phyloP scores from a whole-genome alignment of 805 yeast genomes.

The Sungouiella blattae region DNA sequence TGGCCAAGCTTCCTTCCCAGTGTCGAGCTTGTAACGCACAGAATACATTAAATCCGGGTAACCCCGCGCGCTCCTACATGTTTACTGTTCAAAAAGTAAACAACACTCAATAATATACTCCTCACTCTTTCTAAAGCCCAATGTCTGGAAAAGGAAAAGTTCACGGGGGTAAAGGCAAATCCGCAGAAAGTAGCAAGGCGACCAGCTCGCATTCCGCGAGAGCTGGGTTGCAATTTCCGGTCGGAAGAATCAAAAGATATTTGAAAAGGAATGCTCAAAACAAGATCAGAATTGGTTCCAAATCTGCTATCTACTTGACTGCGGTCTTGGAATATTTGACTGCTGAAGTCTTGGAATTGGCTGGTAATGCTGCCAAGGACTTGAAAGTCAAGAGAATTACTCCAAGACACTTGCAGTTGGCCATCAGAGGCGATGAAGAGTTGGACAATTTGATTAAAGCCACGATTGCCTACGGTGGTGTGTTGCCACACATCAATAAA shows the following conservation, averaged over 20 bases:
- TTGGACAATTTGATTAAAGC: conserved; percentile 33
- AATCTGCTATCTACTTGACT: conserved; percentile 60
- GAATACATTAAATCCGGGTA: too few relatives aligned
- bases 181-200: conserved; percentile 65
- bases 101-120: conserved; percentile 6
- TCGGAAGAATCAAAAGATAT: conserved; percentile 97
- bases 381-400: conserved; percentile 32
- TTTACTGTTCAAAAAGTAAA: conserved; percentile 10
- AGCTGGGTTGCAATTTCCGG: conserved; percentile 96
- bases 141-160: conserved; percentile 90
- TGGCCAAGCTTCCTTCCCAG: too few relatives aligned
- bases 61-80: conserved; percentile 3
- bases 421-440: conserved; percentile 30
- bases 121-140: conserved; percentile 4
- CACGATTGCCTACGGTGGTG: conserved; percentile 32
- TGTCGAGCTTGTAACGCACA: too few relatives aligned
- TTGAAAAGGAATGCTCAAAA: conserved; percentile 80
- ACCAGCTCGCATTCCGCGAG: conserved; percentile 89
- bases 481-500: conserved; percentile 33
- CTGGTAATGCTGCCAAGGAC: conserved; percentile 31
- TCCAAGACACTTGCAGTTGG: conserved; percentile 31
- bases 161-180: conserved; percentile 95
- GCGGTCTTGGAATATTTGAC: conserved; percentile 30
- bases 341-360: conserved; percentile 31
- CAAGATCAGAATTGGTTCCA: conserved; percentile 75